Evolutionary conservation across 768 basidiomycete species (phyloP), one percentile per base, ranked within the genome.

Genomic region (Mrakia frigida): DNA sequence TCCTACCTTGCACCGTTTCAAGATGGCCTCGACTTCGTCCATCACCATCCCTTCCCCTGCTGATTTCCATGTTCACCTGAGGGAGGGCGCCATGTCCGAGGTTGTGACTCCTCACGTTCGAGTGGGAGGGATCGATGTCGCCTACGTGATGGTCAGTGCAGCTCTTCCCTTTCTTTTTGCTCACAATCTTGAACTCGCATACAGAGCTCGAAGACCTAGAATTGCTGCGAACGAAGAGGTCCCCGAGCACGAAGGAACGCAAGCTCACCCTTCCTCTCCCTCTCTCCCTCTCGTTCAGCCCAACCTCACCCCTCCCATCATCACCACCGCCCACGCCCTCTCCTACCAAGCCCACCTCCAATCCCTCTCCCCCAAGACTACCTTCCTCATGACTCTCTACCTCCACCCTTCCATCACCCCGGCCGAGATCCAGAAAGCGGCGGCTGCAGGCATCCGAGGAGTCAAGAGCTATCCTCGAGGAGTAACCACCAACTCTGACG

Each of bases 381-480:
- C 94, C 83, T 96, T 93, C 85, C 86, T 99, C 37, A 96, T 98
- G 92, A 96, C 95, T 1, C 86, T 99, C 60, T 99, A 98, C 84
- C 88, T 99, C n/a, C 92, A 91, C 53, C 90, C 91, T 0, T 90
- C 91, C 69, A 88, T 98, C 75, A 96, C 94, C 2, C 92, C 94
- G 7, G 90, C 90, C 28, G 94, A 97, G 82, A 90, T 98, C 80
- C 87, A 88, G 80, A 95, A 92, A 83, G 97, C 96, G 18, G 91
- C 90, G 73, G 84, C 86, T 50, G 91, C 91, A 25, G 96, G 97
- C 28, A 88, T 99, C 78, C 88, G 87, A 86, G 88, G 96, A 56
- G 93, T 99, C 80, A 98, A 99, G 84, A 94, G 92, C 23, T 99
- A 99, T 83, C 97, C 97, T 68, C 87, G 92, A 77, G 97, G 97